A percentile compares a stretch with the other conserved stretches of the same genome.
These are phyloP conservation scores for Pythium angustatum DNA, from an alignment of 352 stramenopile species.

Conservation along the genomic window DNA sequence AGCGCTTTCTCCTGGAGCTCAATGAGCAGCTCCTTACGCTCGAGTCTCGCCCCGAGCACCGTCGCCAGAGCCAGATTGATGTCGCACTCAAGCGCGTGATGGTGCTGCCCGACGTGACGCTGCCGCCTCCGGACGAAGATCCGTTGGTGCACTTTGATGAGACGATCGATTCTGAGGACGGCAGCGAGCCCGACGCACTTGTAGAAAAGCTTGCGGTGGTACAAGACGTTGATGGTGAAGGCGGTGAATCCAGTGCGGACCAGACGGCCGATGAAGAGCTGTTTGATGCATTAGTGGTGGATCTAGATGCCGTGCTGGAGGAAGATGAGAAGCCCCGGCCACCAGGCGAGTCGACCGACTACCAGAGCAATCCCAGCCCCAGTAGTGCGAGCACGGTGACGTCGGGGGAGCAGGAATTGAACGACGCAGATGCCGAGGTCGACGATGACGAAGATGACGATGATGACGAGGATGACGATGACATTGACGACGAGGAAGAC, in stretches of 20 bases:
- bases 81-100: slow-evolving; percentile 72
- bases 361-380: background rate
- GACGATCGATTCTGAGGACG: slow-evolving; percentile 19
- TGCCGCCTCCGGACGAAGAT: slow-evolving; percentile 53
- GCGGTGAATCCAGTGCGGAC: slow-evolving; percentile 28
- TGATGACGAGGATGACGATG: slow-evolving; percentile 30
- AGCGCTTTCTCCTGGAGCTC: slow-evolving; percentile 55
- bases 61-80: slow-evolving; percentile 75
- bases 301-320: slow-evolving; percentile 13
- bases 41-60: slow-evolving; percentile 54
- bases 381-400: slow-evolving; percentile 19
- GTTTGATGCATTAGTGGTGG: slow-evolving; percentile 19
- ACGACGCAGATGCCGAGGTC: background rate
- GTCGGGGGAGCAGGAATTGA: background rate
- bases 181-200: slow-evolving; percentile 4
- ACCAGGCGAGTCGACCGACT: background rate
- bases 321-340: too few relatives aligned
- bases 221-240: slow-evolving; percentile 25
- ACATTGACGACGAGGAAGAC: slow-evolving; percentile 20
- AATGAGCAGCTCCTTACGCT: slow-evolving; percentile 67
- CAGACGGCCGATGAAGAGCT: slow-evolving; percentile 38
- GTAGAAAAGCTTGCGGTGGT: slow-evolving; percentile 21
- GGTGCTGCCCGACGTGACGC: slow-evolving; percentile 77
- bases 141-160: slow-evolving; percentile 41
- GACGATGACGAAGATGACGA: slow-evolving; percentile 2